Base-by-base conservation (phyloP, 2,329 filamentous ascomycete species). In the Pseudogymnoascus sp. region DNA sequence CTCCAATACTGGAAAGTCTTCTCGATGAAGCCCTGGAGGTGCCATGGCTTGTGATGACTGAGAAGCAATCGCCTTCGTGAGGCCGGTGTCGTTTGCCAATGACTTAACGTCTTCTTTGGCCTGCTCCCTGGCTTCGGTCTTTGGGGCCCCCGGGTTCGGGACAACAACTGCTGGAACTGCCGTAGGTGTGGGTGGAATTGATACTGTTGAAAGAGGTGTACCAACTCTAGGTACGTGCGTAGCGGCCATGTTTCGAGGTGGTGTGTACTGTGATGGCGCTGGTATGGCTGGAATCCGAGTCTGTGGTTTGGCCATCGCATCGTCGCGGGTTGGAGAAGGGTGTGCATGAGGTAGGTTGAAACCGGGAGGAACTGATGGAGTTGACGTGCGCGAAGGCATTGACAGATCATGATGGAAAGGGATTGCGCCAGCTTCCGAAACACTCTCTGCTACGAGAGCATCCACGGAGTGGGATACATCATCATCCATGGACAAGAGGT, bases 381-480 rank as follows among this genome's bases (percentile, higher is more conserved):
- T 78, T 1, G 70, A 71, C 37, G 71, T 69, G 46, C 72, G 64
- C 24, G 72, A 72, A 22, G 65, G 61, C 12, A 65, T 63, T n/a
- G 65, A 65, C 40, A 68, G 68, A 19, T 43, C 24, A 8, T 64
- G 60, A 31, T 67, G 60, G 14, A 68, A 61, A 26, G 59, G 64
- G 38, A 38, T 63, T 56, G 61, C 37, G 22, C 41, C 60, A 43
- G 71, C 66, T 53, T 73, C 69, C 6, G 61, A 65, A 64, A 61
- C 61, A 65, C 68, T 66, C 70, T 90, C 88, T 22, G 86, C 84
- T 11, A 90, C 87, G 3, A 90, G 76, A 3, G 86, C 86, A 72
- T 90, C 87, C 41, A 90, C 84, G n/a, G 83, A 86, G 46, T 79
- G 79, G 2, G 79, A 81, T 11, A 82, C 86, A 67, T 87, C 85